phyloP scores from a whole-genome alignment of 148 eudicot species.

The Vaccinium vitisidaea region DNA sequence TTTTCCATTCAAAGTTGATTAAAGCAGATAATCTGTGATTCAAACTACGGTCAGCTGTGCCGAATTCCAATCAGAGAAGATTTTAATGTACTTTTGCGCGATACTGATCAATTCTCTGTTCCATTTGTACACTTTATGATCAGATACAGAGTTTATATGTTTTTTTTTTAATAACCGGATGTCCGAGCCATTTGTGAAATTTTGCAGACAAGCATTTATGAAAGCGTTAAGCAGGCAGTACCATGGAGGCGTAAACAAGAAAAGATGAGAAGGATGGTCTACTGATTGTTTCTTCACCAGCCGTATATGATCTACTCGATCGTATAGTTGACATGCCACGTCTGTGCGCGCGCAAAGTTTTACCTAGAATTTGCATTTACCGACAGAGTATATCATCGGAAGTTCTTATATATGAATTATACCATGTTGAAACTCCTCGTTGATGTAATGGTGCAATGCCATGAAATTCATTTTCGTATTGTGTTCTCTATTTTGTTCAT shows the following conservation, averaged over 20 bases:
- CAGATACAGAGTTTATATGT: not conserved
- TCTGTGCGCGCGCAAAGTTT: not conserved
- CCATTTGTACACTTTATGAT: not conserved
- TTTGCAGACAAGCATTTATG: constrained; percentile 38
- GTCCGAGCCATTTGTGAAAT: not conserved
- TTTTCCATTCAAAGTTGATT: not conserved
- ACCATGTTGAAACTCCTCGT: not conserved
- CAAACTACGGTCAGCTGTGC: not conserved
- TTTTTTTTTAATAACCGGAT: no score
- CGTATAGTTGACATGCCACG: not conserved
- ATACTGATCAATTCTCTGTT: not conserved
- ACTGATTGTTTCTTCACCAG: not conserved
- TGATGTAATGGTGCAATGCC: not conserved
- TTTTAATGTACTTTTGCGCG: not conserved
- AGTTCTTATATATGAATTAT: not conserved
- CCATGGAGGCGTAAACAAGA: constrained; percentile 34
- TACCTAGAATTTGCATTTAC: not conserved
- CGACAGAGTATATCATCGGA: not conserved
- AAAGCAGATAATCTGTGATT: not conserved
- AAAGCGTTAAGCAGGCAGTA: constrained; percentile 43
- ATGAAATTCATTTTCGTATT: not conserved
- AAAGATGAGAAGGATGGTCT: constrained; percentile 6
- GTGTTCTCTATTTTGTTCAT: not conserved
- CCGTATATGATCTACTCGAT: not conserved
- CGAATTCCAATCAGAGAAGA: not conserved